These are phyloP conservation scores for Solanum hybrid DNA, from an alignment of 305 asterid species.

Conservation along the genomic window DNA sequence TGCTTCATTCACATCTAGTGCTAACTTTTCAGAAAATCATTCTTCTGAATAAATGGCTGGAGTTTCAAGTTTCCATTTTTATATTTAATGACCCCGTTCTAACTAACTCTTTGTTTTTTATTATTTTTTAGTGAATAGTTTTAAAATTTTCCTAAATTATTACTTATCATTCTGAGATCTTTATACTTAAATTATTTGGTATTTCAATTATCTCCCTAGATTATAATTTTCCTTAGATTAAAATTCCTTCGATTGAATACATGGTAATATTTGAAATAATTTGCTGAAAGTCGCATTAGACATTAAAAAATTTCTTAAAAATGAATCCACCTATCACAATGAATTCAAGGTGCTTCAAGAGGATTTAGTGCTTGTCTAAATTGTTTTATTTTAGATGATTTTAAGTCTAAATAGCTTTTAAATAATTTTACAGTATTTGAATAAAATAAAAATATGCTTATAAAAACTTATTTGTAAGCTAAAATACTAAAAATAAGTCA, in stretches of 20 bases:
- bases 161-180: neutral
- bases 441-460: neutral
- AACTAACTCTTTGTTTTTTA: neutral
- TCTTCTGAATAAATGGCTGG: conserved; percentile 13
- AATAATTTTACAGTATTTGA: no score
- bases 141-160: neutral
- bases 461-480: no score
- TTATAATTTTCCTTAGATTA: neutral
- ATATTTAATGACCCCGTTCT: conserved; percentile 2
- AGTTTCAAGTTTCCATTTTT: conserved; percentile 5
- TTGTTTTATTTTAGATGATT: fast-evolving
- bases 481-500: no score
- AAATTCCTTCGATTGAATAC: neutral
- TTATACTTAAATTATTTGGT: neutral
- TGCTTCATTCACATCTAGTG: neutral
- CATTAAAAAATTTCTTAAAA: neutral
- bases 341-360: neutral
- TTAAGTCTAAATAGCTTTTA: no score
- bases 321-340: no score
- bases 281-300: neutral
- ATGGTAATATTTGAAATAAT: neutral
- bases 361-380: neutral
- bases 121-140: neutral
- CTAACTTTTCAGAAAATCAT: conserved; percentile 11
- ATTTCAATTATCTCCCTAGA: neutral